Conservation (phyloP, 2,329 filamentous ascomycete genomes). For the Dryadomyces quercus-mongolicae region DNA sequence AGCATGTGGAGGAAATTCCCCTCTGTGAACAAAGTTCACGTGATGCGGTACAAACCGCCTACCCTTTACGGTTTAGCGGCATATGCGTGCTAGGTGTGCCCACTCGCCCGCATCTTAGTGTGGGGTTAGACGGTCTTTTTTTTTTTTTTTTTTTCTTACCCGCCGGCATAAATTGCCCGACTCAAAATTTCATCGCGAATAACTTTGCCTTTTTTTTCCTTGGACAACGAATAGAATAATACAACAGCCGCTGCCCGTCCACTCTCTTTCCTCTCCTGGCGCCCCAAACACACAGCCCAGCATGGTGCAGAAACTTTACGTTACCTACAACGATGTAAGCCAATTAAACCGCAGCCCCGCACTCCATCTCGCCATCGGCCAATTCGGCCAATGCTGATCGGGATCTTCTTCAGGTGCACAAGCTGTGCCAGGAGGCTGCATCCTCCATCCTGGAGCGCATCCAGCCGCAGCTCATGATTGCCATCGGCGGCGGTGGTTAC, state of each 20-base stretch:
- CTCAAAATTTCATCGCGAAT: neutral
- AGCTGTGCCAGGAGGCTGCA: conserved; percentile 83
- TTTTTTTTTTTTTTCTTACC: neutral
- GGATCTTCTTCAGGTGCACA: conserved; percentile 61
- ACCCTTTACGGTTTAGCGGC: no score
- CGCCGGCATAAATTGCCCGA: neutral
- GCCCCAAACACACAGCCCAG: conserved; percentile 22
- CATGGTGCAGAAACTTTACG: conserved; percentile 78
- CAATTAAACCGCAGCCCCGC: neutral
- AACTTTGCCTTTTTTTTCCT: neutral
- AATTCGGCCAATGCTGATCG: neutral
- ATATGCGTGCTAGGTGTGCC: no score
- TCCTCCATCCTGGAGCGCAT: conserved; percentile 71
- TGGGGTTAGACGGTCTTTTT: neutral
- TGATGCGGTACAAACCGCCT: no score
- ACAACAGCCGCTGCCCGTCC: neutral
- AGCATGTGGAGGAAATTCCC: no score
- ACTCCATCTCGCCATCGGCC: conserved; percentile 6
- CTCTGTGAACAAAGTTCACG: no score
- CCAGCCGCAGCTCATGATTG: conserved; percentile 93
- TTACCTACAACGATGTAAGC: conserved; percentile 82
- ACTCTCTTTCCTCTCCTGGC: neutral
- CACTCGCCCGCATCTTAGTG: neutral
- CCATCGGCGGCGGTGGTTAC: conserved; percentile 94
- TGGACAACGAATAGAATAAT: neutral